Percentiles rank a stretch among this genome's conserved stretches.
phyloP scores from a whole-genome alignment of 768 basidiomycete species.

The Tylopilus intermedius region DNA sequence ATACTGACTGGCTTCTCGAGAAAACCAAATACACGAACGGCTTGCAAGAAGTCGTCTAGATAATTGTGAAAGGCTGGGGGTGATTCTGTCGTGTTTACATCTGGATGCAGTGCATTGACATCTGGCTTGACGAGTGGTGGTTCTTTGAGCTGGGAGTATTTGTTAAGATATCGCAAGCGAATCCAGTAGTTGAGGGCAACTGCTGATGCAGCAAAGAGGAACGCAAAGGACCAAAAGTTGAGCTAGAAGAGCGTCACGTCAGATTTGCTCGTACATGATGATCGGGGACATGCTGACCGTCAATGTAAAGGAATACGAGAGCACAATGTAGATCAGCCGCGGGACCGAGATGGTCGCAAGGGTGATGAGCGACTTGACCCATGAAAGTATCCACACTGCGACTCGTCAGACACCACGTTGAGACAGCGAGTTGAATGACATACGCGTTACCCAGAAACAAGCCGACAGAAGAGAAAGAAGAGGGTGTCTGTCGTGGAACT shows the following conservation, averaged over 20 bases:
- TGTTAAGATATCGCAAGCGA: constrained; percentile 73
- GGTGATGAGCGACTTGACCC: constrained; percentile 66
- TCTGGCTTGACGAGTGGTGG: constrained; percentile 78
- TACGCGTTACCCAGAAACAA: constrained; percentile 79
- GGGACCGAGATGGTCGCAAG: constrained; percentile 84
- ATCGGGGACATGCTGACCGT: constrained; percentile 48
- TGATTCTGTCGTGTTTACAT: constrained; percentile 73
- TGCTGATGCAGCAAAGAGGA: constrained; percentile 63
- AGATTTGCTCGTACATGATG: background rate
- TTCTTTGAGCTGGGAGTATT: constrained; percentile 72
- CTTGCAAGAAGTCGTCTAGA: constrained; percentile 93
- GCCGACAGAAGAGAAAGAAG: constrained; percentile 73
- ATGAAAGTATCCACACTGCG: constrained; percentile 78
- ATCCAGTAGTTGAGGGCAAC: constrained; percentile 80
- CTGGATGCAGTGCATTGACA: constrained; percentile 84
- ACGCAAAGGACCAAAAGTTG: constrained; percentile 86
- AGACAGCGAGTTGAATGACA: constrained; percentile 30
- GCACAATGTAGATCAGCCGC: constrained; percentile 65
- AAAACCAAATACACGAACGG: constrained; percentile 95
- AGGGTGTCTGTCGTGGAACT: constrained; percentile 52
- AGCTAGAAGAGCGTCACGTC: constrained; percentile 44
- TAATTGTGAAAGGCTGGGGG: constrained; percentile 89
- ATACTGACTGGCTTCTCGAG: constrained; percentile 84
- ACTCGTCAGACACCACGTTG: constrained; percentile 4
- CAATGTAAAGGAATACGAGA: constrained; percentile 86